phyloP scores from a whole-genome alignment of 805 yeast species.

The Cyberlindnera bimundalis region DNA sequence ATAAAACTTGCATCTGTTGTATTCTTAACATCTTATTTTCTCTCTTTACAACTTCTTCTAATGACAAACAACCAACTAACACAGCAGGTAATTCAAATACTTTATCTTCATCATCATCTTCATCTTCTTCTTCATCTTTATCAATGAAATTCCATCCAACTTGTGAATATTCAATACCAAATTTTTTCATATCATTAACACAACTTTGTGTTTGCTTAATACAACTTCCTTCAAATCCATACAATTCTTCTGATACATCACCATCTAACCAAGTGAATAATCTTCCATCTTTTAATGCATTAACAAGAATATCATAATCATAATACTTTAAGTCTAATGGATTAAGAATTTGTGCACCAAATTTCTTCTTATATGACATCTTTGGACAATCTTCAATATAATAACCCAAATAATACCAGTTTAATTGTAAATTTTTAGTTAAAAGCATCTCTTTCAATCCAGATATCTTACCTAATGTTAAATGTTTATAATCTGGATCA shows the following conservation, averaged over 20 bases:
- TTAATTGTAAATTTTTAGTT: slow-evolving; percentile 39
- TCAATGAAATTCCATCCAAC: slow-evolving; percentile 3
- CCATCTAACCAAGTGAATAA: slow-evolving; percentile 3
- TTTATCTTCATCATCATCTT: slow-evolving; percentile 7
- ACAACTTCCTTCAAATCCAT: slow-evolving; percentile 6
- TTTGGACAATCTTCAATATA: slow-evolving; percentile 76
- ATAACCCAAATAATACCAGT: slow-evolving; percentile 74
- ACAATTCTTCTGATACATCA: slow-evolving; percentile 7
- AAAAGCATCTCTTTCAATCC: slow-evolving; percentile 68
- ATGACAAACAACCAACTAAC: slow-evolving; percentile 4
- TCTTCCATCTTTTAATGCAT: slow-evolving; percentile 26
- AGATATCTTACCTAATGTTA: slow-evolving; percentile 74
- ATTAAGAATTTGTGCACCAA: slow-evolving; percentile 73
- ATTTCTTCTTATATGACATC: slow-evolving; percentile 77
- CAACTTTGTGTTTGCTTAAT: background rate
- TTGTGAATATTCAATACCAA: background rate
- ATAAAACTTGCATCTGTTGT: background rate
- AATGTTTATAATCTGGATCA: slow-evolving; percentile 72
- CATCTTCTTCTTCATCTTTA: slow-evolving; percentile 5
- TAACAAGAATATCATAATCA: slow-evolving; percentile 19
- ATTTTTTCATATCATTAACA: background rate
- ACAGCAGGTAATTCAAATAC: slow-evolving; percentile 10
- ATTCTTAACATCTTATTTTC: too few species aligned
- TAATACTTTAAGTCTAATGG: slow-evolving; percentile 44
- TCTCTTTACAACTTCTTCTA: background rate